phyloP scores from a whole-genome alignment of 1,284 basidiomycete genomes.

The Rhodotorula sp. region DNA sequence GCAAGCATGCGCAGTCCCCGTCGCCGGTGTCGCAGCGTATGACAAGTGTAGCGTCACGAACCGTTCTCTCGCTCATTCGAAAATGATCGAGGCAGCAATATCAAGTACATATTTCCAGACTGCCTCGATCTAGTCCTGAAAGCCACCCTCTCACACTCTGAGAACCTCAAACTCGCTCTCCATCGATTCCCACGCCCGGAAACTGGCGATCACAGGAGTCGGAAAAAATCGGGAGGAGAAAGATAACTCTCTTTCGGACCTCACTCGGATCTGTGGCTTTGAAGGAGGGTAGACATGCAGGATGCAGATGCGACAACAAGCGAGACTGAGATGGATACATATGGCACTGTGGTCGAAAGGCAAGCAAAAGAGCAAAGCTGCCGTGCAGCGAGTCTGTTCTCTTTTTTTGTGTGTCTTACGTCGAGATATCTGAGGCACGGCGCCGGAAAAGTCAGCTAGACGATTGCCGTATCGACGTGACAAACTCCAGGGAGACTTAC shows the following conservation, averaged over 20 bases:
- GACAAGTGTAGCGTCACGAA: no score
- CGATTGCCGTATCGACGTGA: no score
- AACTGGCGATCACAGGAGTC: not conserved
- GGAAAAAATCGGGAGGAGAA: no score
- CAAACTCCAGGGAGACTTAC: not conserved
- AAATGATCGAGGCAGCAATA: no score
- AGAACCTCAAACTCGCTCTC: no score
- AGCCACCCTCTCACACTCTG: no score
- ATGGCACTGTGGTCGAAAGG: not conserved
- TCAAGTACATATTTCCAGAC: no score
- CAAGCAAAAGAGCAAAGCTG: not conserved
- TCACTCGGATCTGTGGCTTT: no score
- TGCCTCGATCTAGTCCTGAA: no score
- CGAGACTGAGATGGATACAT: not conserved
- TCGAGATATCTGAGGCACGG: slow-evolving; percentile 23
- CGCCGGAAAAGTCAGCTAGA: not conserved
- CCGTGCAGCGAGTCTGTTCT: not conserved
- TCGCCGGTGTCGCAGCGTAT: not conserved
- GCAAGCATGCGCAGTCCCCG: not conserved
- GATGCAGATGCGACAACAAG: slow-evolving; percentile 6
- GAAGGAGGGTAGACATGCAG: not conserved
- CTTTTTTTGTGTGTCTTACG: not conserved
- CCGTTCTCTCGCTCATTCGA: no score
- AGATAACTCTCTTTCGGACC: no score
- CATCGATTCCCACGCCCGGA: no score